phyloP scores from a whole-genome alignment of 1,139 yeast species.

The Blastobotrys illinoisensis region DNA sequence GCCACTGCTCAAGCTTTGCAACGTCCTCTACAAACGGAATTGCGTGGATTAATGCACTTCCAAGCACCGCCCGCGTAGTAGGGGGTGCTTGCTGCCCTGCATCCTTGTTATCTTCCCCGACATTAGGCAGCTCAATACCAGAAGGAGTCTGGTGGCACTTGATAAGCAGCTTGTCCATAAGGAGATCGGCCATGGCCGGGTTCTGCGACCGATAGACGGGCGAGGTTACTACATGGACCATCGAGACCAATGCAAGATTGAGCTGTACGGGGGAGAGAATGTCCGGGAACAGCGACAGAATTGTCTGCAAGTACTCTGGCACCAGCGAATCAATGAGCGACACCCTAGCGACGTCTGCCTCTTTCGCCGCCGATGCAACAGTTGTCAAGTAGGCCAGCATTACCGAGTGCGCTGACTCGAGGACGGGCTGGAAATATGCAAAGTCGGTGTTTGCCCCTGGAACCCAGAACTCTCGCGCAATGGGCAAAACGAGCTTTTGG shows the following conservation, averaged over 20 bases:
- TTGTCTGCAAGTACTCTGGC: conserved; percentile 35
- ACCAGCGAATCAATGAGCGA: conserved; percentile 26
- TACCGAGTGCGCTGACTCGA: conserved; percentile 68
- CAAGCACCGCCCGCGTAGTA: conserved; percentile 49
- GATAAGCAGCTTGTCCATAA: conserved; percentile 39
- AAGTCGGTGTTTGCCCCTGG: conserved; percentile 23
- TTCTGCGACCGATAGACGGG: conserved; percentile 36
- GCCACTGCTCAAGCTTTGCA: conserved; percentile 43
- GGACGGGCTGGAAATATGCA: conserved; percentile 34
- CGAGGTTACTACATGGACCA: conserved; percentile 49
- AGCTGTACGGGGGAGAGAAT: conserved; percentile 53
- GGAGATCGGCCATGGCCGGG: conserved; percentile 35
- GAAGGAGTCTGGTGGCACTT: conserved; percentile 28
- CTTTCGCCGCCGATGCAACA: conserved; percentile 5
- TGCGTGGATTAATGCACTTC: conserved; percentile 45
- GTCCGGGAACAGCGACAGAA: conserved; percentile 50
- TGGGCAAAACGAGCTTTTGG: conserved; percentile 38
- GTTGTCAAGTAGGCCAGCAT: conserved; percentile 37
- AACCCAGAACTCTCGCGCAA: conserved; percentile 41
- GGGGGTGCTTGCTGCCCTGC: conserved; percentile 35
- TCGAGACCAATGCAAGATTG: conserved; percentile 51
- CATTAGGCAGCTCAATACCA: conserved; percentile 33
- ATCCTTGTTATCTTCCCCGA: conserved; percentile 25
- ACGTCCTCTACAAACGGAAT: conserved; percentile 50
- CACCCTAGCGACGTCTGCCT: conserved; percentile 17